A percentile compares a stretch with the other conserved stretches of the same genome.
Conservation (phyloP, 345 rosid genomes). For the Acer negundo region DNA sequence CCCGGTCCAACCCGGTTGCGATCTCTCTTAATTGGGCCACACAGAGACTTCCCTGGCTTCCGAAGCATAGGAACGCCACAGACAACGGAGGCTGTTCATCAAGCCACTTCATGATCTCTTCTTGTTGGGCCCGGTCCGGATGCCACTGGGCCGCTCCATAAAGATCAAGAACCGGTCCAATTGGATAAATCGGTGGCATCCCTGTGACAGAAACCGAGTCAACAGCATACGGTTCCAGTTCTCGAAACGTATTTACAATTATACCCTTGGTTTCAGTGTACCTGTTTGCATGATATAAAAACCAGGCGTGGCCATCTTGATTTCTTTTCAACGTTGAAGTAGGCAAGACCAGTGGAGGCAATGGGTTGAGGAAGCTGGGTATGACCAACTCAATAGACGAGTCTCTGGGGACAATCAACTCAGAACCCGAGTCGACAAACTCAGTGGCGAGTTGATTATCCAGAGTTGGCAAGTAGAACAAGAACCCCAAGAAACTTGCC, state of each 20-base stretch:
- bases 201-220: conserved; percentile 2
- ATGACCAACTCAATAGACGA: conserved; percentile 15
- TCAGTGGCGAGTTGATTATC: conserved; percentile 25
- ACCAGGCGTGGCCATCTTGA: conserved; percentile 27
- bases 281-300: conserved; percentile 27
- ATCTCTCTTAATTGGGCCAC: conserved; percentile 19
- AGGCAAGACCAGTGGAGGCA: conserved; percentile 29
- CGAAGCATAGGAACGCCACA: conserved; percentile 37
- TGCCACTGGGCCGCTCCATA: conserved; percentile 34
- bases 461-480: conserved; percentile 26
- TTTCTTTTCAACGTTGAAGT: conserved; percentile 15
- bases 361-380: conserved; percentile 31
- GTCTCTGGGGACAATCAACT: conserved; percentile 16
- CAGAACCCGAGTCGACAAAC: conserved; percentile 23
- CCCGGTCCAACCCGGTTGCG: not conserved
- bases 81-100: conserved; percentile 30
- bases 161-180: conserved; percentile 35
- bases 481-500: conserved; percentile 37
- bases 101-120: conserved; percentile 23
- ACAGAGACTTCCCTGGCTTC: conserved; percentile 31
- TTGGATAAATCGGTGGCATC: conserved; percentile 26
- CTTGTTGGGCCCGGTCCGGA: conserved; percentile 17
- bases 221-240: conserved; percentile 32
- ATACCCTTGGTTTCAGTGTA: conserved; percentile 26
- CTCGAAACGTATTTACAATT: conserved; percentile 33